These are phyloP conservation scores for Nigrospora oryzae DNA, from an alignment of 2,329 filamentous ascomycete species.

Conservation along the genomic window DNA sequence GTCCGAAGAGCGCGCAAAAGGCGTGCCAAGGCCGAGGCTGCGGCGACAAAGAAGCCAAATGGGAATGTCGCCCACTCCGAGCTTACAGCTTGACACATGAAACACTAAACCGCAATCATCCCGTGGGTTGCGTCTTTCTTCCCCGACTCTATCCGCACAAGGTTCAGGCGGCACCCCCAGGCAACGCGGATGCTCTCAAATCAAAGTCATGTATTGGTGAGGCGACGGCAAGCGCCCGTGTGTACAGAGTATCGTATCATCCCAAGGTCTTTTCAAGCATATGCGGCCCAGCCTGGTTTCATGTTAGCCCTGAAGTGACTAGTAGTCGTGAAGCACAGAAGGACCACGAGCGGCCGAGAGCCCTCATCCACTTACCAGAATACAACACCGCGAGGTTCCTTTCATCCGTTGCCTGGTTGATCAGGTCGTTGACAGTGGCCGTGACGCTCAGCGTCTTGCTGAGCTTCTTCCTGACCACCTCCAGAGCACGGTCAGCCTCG, in stretches of 20 bases:
- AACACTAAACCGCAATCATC: no score
- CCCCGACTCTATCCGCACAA: no score
- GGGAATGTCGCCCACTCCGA: not conserved
- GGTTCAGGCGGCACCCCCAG: no score
- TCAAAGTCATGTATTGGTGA: no score
- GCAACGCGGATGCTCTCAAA: no score
- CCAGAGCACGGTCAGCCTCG: slow-evolving; percentile 85
- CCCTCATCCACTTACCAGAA: slow-evolving; percentile 47
- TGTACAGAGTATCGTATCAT: not conserved
- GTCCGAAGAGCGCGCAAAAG: slow-evolving; percentile 54
- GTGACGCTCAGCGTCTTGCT: slow-evolving; percentile 89
- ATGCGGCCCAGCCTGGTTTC: slow-evolving; percentile 30
- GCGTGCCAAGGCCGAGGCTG: slow-evolving; percentile 37
- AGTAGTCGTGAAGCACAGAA: not conserved
- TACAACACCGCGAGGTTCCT: slow-evolving; percentile 86
- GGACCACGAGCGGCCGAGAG: not conserved
- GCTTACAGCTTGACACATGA: not conserved
- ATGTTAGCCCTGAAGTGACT: slow-evolving; percentile 7
- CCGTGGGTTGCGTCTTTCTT: no score
- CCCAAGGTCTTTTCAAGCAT: slow-evolving; percentile 19
- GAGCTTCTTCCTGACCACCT: slow-evolving; percentile 92
- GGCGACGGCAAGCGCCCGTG: no score
- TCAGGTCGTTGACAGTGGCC: slow-evolving; percentile 93
- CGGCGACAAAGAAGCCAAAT: slow-evolving; percentile 18
- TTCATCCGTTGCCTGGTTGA: slow-evolving; percentile 92